These are phyloP conservation scores for Xylaria nigripes DNA, from an alignment of 495 filamentous ascomycete species.

Conservation along the genomic window DNA sequence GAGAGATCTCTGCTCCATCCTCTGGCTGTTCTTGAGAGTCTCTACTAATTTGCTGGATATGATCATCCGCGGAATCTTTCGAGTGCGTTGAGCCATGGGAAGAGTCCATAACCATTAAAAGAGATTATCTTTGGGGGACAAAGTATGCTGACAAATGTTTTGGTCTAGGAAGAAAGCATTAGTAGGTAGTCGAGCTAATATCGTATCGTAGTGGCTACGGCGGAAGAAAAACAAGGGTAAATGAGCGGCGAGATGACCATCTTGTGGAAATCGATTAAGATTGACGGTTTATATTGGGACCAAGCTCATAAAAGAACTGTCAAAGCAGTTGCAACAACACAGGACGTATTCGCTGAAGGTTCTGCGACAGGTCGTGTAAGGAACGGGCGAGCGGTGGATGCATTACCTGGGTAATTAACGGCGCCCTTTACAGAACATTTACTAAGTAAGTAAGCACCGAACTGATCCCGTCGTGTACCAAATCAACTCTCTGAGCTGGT, in stretches of 20 bases:
- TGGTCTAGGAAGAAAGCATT: background rate
- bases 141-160: background rate
- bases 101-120: constrained; percentile 9
- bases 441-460: constrained; percentile 1
- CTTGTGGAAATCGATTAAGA: background rate
- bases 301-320: background rate
- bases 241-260: background rate
- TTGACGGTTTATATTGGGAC: background rate
- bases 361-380: background rate
- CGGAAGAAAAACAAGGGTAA: background rate
- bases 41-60: constrained; percentile 10
- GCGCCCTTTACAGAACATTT: constrained; percentile 7
- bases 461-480: background rate
- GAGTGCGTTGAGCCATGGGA: constrained; percentile 2
- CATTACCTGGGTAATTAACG: background rate
- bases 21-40: background rate
- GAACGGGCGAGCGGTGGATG: background rate
- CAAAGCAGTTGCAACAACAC: background rate
- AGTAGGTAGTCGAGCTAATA: background rate
- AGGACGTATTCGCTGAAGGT: background rate
- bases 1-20: background rate
- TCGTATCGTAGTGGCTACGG: background rate
- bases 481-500: background rate
- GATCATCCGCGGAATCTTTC: constrained; percentile 4
- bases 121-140: background rate